phyloP scores from a whole-genome alignment of 2,329 filamentous ascomycete species.

The Fusarium sp. region DNA sequence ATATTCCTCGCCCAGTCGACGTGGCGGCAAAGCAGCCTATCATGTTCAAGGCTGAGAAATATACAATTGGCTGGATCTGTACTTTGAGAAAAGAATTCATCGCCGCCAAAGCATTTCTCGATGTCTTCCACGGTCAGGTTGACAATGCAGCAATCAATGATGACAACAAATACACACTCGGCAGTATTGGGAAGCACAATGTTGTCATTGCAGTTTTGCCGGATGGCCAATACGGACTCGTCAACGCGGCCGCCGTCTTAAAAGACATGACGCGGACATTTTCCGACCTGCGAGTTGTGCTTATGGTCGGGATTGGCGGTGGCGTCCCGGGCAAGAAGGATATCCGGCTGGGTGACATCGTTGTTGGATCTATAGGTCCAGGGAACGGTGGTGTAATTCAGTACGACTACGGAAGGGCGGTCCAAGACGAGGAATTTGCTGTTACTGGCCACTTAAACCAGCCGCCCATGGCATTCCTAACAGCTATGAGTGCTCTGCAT shows the following conservation, averaged over 20 bases:
- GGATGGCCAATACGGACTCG: background rate
- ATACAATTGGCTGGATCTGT: background rate
- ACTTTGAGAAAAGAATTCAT: background rate
- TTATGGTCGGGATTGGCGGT: background rate
- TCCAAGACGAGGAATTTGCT: accelerated
- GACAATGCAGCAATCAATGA: accelerated
- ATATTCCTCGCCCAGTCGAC: accelerated
- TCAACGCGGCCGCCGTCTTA: accelerated
- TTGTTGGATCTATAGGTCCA: background rate
- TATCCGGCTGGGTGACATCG: accelerated
- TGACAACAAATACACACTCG: accelerated
- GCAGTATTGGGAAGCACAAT: background rate
- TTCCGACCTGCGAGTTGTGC: accelerated
- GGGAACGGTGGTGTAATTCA: accelerated
- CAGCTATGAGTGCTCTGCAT: accelerated
- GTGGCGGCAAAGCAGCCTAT: accelerated
- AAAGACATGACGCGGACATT: accelerated
- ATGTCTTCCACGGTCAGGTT: accelerated
- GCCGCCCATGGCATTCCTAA: background rate
- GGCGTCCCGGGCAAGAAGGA: accelerated
- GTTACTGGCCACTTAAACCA: background rate
- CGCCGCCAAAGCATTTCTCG: background rate
- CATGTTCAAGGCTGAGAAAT: accelerated
- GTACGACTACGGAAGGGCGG: background rate
- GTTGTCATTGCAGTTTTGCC: background rate